Percentiles rank a stretch among this genome's conserved stretches.
Evolutionary conservation across 352 stramenopile genomes (phyloP).

Genomic region (Phytopythium boreale): DNA sequence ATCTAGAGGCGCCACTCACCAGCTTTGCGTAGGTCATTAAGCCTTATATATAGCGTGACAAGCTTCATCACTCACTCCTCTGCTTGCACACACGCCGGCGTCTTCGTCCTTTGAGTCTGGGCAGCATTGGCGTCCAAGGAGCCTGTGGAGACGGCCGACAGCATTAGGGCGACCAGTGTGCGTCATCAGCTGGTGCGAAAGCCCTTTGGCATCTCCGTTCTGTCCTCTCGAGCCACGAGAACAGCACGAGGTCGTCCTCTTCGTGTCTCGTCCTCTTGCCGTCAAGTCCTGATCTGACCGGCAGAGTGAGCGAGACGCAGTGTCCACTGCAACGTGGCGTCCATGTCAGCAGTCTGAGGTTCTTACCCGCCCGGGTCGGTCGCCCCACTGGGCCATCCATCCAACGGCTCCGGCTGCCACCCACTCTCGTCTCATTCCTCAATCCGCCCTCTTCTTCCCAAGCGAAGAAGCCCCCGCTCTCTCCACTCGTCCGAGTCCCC

Average conservation of each 20-base stretch:
- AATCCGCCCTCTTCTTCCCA: slow-evolving; percentile 26
- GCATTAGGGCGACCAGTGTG: too few species aligned
- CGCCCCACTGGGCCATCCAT: too few species aligned
- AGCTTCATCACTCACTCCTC: background rate
- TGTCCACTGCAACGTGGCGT: too few species aligned
- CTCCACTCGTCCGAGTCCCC: slow-evolving; percentile 1
- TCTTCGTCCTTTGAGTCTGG: background rate
- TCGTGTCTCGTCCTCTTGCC: background rate
- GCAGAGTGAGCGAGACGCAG: background rate
- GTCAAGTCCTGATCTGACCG: background rate
- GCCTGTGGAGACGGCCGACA: too few species aligned
- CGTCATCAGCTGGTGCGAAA: too few species aligned
- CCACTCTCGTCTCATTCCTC: slow-evolving; percentile 21
- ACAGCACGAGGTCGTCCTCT: background rate
- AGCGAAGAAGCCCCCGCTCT: slow-evolving; percentile 13
- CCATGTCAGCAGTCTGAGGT: too few species aligned
- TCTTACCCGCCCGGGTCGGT: too few species aligned
- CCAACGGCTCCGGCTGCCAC: too few species aligned
- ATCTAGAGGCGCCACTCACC: slow-evolving; percentile 26
- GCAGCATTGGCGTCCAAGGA: too few species aligned
- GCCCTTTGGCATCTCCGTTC: background rate
- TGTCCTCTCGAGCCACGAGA: background rate
- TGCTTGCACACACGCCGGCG: too few species aligned
- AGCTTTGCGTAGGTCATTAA: background rate
- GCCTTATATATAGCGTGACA: background rate